phyloP scores from a whole-genome alignment of 2,329 filamentous ascomycete genomes.

The Cordyceps farinosa region DNA sequence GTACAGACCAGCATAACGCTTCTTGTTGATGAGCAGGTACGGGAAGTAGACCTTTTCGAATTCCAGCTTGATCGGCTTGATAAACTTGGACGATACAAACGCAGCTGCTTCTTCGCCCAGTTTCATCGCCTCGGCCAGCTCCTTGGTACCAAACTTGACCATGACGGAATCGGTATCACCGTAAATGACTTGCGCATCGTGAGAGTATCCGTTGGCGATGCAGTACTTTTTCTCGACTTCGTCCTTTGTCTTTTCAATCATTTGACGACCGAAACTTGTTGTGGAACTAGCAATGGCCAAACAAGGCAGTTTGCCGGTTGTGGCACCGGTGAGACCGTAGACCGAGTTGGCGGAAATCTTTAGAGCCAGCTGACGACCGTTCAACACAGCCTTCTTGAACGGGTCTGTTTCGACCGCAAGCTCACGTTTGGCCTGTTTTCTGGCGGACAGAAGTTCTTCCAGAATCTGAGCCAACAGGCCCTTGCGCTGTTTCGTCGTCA shows the following conservation, averaged over 20 bases:
- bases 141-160: conserved; percentile 94
- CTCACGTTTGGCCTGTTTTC: conserved; percentile 93
- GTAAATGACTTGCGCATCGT: conserved; percentile 96
- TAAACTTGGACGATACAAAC: conserved; percentile 86
- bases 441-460: conserved; percentile 83
- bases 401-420: conserved; percentile 84
- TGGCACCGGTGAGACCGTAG: conserved; percentile 94
- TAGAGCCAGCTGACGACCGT: conserved; percentile 92
- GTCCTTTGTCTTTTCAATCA: conserved; percentile 98
- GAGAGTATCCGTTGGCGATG: conserved; percentile 88
- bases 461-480: conserved; percentile 92
- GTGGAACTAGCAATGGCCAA: conserved; percentile 94
- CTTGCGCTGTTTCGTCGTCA: conserved; percentile 83
- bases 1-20: conserved; percentile 95
- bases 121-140: conserved; percentile 86
- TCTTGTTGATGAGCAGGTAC: conserved; percentile 99
- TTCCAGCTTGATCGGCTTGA: conserved; percentile 96
- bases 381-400: conserved; percentile 96
- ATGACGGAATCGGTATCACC: conserved; percentile 99
- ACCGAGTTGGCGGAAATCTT: conserved; percentile 98
- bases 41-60: conserved; percentile 99
- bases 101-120: conserved; percentile 89
- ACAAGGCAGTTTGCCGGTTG: conserved; percentile 92
- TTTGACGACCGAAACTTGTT: conserved; percentile 93
- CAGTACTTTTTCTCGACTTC: conserved; percentile 89